phyloP scores from a whole-genome alignment of 164 flowering plant species.

The Hamamelis virginiana region DNA sequence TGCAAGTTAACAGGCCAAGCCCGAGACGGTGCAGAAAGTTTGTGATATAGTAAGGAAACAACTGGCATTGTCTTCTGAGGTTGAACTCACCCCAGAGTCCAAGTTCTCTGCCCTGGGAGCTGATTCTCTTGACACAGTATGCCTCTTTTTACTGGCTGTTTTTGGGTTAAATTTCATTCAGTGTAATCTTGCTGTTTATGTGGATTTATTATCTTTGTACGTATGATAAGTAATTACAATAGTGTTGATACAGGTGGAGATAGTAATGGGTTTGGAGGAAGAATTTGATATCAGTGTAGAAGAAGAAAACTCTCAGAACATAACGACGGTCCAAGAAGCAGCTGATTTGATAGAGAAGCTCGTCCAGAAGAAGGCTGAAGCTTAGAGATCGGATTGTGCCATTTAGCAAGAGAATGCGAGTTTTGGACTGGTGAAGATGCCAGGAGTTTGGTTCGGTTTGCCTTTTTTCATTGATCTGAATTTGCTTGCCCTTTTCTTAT shows the following conservation, averaged over 20 bases:
- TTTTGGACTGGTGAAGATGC: too few relatives aligned
- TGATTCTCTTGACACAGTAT: constrained; percentile 46
- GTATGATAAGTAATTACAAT: background rate
- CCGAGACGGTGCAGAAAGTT: constrained; percentile 36
- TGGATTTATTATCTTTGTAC: background rate
- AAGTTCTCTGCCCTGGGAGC: constrained; percentile 34
- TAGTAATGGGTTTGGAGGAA: constrained; percentile 36
- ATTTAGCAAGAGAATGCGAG: too few relatives aligned
- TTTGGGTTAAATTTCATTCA: background rate
- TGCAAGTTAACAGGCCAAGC: constrained; percentile 23
- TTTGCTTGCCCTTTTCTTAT: too few relatives aligned
- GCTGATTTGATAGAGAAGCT: constrained; percentile 35
- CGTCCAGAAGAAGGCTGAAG: constrained; percentile 20
- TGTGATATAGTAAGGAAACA: constrained; percentile 36
- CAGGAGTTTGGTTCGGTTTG: too few relatives aligned
- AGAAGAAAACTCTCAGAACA: constrained; percentile 27
- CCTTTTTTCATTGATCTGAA: too few relatives aligned
- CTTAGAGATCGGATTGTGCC: background rate
- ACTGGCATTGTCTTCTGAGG: constrained; percentile 28
- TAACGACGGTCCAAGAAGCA: constrained; percentile 32
- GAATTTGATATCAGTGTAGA: constrained; percentile 26
- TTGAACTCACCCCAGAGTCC: constrained; percentile 26
- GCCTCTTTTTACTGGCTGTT: background rate
- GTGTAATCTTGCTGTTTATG: background rate
- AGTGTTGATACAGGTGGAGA: constrained; percentile 27